Base-by-base conservation (phyloP, 1,139 yeast species). In the Casaregolazyma lundiana region DNA sequence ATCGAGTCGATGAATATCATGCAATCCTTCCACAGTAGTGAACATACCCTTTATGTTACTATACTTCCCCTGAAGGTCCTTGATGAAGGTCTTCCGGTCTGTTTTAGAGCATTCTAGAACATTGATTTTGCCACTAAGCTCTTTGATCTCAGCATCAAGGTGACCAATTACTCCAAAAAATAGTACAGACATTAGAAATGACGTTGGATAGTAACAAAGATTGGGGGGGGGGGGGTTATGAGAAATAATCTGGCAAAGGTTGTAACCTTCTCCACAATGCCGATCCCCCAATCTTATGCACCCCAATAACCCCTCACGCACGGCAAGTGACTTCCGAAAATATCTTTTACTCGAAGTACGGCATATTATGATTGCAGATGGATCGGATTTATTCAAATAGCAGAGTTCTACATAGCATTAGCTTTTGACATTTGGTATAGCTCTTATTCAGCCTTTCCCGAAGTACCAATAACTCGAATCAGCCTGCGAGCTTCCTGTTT, bases 1-100 rank as follows among this genome's bases (percentile, higher is more conserved):
- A 62, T 89, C 96, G 57, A 89, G 78, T 47, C 81, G 65, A 1
- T 97, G 97, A 17, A 55, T 47, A 7, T 29, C 13, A 9, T 19
- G 34, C 26, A 45, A 49, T 4, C 47, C 53, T 2, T 13, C 35
- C 17, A 38, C 44, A 4, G 52, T 46, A 11, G 50, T 41, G 30
- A 42, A 66, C 20, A 69, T 54, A 13, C 64, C 72, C n/a, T 54
- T 53, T 30, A 68, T 56, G 41, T 64, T 57, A 43, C 52, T 45
- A 53, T 61, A 65, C 45, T 63, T 59, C 37, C 59, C 58, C 37
- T 63, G 52, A 51, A 67, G 54, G 38, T 63, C 64, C 13, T 58
- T 44, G 37, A 65, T 46, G 57, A 81, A 80, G 56, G 78, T 78
- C n/a, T 63, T 67, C 56, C 85, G 66, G 49, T 36, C 40, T 7